Evolutionary conservation across 345 rosid species (phyloP), one percentile per base, ranked within the genome.

Genomic region (Eucalyptus erythrocorys): DNA sequence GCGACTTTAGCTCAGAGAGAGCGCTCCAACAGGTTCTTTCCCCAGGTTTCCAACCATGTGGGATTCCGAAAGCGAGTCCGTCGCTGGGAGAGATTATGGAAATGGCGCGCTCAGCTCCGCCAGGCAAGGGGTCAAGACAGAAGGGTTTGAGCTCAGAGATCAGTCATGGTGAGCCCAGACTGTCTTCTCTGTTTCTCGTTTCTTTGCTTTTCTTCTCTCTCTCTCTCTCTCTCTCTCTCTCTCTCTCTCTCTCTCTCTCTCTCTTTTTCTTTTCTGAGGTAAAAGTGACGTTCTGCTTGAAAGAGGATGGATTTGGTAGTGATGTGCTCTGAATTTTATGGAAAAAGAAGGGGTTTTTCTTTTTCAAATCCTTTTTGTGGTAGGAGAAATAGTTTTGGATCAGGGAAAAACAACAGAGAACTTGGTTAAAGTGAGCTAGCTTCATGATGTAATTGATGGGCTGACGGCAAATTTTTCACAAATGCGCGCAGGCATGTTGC

Each of bases 81-180:
- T 92, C 34, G 93, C 93, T n/a, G 95, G 96, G 48, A 87, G 97
- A 90, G 98, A 94, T 48, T 96, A 95, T 82, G 97, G 94, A 24
- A 95, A 95, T 91, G 99, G 96, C 89, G 93, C 92, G 87, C 94
- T 95, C 86, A 90, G 93, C 89, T 93, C 99, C 22, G 91, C 87
- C 91, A 96, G 93, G 79, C 98, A 93, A 64, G 93, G 93, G 19
- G 93, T 97, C 88, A 94, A 95, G 89, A 95, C 97, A 87, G 98
- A 94, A 90, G 99, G 98, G 10, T 96, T 97, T 92, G 98, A 96
- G 94, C 95, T 92, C 30, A 93, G 95, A 90, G 98, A 95, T 87
- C 96, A 94, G 88, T 95, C 99, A 76, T 97, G 99, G 99, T 96
- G 93, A 85, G 91, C 85, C 13, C 26, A 16, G 49, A 47, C 55